Evolutionary conservation across 2,329 filamentous ascomycete species (phyloP), one percentile per base, ranked within the genome.

Genomic region (Biscogniauxia sp.): DNA sequence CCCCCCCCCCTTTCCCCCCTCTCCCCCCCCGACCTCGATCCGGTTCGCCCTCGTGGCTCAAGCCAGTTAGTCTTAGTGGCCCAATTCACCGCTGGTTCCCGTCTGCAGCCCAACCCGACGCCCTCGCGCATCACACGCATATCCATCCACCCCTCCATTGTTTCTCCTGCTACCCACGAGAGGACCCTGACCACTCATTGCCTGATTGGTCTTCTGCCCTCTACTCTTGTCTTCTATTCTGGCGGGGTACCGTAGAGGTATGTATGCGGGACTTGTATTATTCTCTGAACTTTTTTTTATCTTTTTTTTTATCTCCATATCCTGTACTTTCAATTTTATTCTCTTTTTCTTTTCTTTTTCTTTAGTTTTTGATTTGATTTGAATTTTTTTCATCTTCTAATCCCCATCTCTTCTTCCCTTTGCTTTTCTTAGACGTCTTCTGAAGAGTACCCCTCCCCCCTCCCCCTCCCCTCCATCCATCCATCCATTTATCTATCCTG

Each of bases 141-240:
- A 54, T 53, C 54, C 53, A 60, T 61, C 61, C 61, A 51, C 54
- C 54, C 57, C 57, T 63, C 26, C 25, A 28, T 20, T 25, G 28
- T 63, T 60, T 51, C 92, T 71, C 88, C 67, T 67, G 23, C 67
- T n/a, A 45, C 68, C 69, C 67, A 61, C 68, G 65, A 61, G 64
- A 67, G 64, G 60, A 66, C 64, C 68, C 66, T 89, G 13, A 91
- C n/a, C n/a, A 41, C 20, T 88, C 49, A 91, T 90, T 73, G 88
- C 2, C 83, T 83, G 17, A 88, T 91, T 51, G 88, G 88, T 67
- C 89, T 91, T 80, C 20, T 54, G 23, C 51, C 51, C 53, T 32
- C 19, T 54, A 54, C 28, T 54, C 19, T 37, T 20, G 25, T 53
- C 23, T 19, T 53, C 32, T 37, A 37, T 20, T 41, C 32, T 54